phyloP scores from a whole-genome alignment of 106 monocot genomes.

The Alisma plantagoaquatica region DNA sequence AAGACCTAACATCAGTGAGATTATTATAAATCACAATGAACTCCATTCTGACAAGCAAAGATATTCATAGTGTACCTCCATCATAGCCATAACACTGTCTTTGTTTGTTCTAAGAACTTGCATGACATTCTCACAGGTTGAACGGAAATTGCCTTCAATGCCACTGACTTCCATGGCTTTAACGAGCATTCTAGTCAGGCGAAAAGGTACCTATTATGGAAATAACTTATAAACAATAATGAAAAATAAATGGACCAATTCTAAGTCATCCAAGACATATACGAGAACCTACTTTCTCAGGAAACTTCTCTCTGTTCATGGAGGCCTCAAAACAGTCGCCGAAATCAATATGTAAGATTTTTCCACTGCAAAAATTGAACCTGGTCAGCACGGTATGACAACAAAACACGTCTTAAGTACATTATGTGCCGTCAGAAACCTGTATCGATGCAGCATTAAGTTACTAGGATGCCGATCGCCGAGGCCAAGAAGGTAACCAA shows the following conservation, averaged over 20 bases:
- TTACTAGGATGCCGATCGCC: slow-evolving; percentile 99
- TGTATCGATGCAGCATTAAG: slow-evolving; percentile 89
- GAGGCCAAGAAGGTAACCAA: slow-evolving; percentile 94
- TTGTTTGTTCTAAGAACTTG: slow-evolving; percentile 94
- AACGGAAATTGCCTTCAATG: slow-evolving; percentile 95
- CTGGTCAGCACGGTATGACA: too few relatives aligned
- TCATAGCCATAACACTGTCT: slow-evolving; percentile 99
- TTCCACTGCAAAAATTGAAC: slow-evolving; percentile 59
- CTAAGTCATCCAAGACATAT: background rate
- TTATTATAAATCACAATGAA: background rate
- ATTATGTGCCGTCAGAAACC: too few relatives aligned
- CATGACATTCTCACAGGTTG: slow-evolving; percentile 99
- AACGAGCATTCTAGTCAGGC: slow-evolving; percentile 98
- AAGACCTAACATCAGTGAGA: too few relatives aligned
- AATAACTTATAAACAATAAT: too few relatives aligned
- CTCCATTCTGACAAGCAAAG: background rate
- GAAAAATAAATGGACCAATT: background rate
- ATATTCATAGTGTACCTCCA: slow-evolving; percentile 86
- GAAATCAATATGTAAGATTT: slow-evolving; percentile 99
- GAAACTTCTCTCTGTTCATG: slow-evolving; percentile 98
- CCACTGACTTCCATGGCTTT: slow-evolving; percentile 99
- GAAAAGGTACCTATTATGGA: slow-evolving; percentile 86
- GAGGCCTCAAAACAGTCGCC: slow-evolving; percentile 99
- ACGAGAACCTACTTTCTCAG: slow-evolving; percentile 57
- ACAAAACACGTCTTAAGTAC: too few relatives aligned